Evolutionary conservation across 148 eudicot species (phyloP).

Genomic region (Beta vulgaris): DNA sequence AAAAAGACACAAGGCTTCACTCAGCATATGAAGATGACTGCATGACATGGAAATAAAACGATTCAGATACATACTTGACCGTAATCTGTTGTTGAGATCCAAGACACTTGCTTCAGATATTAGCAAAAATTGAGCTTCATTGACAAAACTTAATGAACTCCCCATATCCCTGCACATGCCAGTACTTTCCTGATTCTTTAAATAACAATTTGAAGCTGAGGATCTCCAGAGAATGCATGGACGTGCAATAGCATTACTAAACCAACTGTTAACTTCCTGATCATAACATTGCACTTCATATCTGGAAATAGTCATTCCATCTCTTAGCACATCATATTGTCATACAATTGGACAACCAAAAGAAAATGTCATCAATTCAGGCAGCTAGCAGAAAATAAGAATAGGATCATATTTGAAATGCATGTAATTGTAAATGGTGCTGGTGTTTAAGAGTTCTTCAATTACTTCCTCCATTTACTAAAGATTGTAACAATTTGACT

Average conservation of each 20-base stretch:
- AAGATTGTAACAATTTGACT: too few species aligned
- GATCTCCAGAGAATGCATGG: slow-evolving; percentile 80
- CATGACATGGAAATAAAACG: slow-evolving; percentile 6
- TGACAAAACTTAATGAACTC: slow-evolving; percentile 72
- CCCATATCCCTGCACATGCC: slow-evolving; percentile 60
- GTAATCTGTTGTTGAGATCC: slow-evolving; percentile 70
- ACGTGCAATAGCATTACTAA: slow-evolving; percentile 74
- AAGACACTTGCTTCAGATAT: slow-evolving; percentile 78
- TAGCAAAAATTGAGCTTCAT: slow-evolving; percentile 88
- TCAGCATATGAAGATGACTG: background rate
- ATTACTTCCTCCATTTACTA: too few species aligned
- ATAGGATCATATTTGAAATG: background rate
- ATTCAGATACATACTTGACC: slow-evolving; percentile 57
- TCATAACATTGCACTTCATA: slow-evolving; percentile 61
- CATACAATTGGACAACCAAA: background rate
- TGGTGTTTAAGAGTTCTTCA: background rate
- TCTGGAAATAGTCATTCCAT: slow-evolving; percentile 35
- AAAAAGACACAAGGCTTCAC: background rate
- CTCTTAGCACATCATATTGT: background rate
- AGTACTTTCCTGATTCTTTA: slow-evolving; percentile 27
- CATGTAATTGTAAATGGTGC: background rate
- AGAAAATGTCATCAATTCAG: background rate
- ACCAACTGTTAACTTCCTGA: slow-evolving; percentile 70
- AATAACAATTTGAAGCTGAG: slow-evolving; percentile 34
- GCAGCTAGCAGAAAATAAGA: background rate